phyloP scores from a whole-genome alignment of 2,329 filamentous ascomycete genomes.

The Pseudocercospora macadamiae region DNA sequence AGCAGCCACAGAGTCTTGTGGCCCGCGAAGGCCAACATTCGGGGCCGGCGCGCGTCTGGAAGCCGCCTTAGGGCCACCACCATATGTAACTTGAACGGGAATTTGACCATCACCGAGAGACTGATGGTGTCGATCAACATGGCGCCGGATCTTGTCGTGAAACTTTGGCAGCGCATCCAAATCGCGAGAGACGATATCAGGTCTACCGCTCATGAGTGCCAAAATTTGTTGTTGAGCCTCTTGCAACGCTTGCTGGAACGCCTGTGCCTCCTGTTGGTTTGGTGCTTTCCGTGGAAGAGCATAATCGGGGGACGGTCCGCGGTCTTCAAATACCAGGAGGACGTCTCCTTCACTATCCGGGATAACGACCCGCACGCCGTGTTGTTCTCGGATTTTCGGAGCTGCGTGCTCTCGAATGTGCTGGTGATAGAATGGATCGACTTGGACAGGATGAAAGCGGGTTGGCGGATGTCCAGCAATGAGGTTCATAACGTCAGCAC shows the following conservation, averaged over 20 bases:
- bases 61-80: constrained; percentile 51
- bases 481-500: constrained; percentile 73
- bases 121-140: constrained; percentile 61
- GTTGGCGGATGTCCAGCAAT: constrained; percentile 74
- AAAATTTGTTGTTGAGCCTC: constrained; percentile 62
- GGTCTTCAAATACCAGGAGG: constrained; percentile 74
- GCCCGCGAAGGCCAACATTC: constrained; percentile 71
- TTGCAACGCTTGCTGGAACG: constrained; percentile 61
- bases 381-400: constrained; percentile 66
- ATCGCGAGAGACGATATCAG: constrained; percentile 57
- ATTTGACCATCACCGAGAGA: constrained; percentile 52
- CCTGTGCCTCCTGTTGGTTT: constrained; percentile 56
- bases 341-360: constrained; percentile 66
- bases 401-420: constrained; percentile 69
- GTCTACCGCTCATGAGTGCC: constrained; percentile 56
- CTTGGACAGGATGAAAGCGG: constrained; percentile 66
- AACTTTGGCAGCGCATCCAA: constrained; percentile 62
- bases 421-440: constrained; percentile 79
- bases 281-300: constrained; percentile 60
- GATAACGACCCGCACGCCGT: constrained; percentile 73
- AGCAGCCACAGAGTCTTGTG: constrained; percentile 69
- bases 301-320: constrained; percentile 56
- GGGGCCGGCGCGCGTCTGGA: constrained; percentile 49
- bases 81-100: constrained; percentile 60
- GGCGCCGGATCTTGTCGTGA: constrained; percentile 65